phyloP scores from a whole-genome alignment of 2,329 filamentous ascomycete genomes.

The Ascochyta pisi region DNA sequence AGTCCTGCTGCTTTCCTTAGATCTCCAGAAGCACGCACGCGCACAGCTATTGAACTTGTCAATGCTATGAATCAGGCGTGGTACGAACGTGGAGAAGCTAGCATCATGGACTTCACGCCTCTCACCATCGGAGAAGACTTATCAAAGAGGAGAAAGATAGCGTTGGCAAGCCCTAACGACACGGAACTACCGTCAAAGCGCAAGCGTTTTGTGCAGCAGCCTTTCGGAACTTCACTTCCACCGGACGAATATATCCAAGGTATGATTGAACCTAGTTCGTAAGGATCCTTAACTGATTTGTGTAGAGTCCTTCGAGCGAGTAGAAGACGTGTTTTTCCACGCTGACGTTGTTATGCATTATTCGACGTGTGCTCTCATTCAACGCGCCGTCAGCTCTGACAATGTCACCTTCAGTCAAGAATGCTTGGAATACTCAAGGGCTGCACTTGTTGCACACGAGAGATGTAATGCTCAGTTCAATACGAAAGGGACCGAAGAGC shows the following conservation, averaged over 20 bases:
- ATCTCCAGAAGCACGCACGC: constrained; percentile 34
- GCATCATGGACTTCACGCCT: constrained; percentile 14
- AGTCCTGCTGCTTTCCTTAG: constrained; percentile 44
- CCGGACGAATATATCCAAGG: constrained; percentile 22
- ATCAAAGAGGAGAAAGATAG: constrained; percentile 9
- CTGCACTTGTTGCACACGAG: constrained; percentile 41
- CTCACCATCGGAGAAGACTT: background rate
- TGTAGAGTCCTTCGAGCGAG: constrained; percentile 22
- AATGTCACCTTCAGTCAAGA: constrained; percentile 41
- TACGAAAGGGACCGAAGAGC: constrained; percentile 38
- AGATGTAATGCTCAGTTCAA: constrained; percentile 41
- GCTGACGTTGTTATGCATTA: constrained; percentile 44
- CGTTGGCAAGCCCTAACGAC: constrained; percentile 26
- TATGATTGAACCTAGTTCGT: background rate
- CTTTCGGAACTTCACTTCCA: constrained; percentile 1
- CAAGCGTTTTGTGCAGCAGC: constrained; percentile 17
- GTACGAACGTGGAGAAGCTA: constrained; percentile 38
- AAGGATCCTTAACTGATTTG: background rate
- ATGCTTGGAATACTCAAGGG: constrained; percentile 42
- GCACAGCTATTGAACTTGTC: constrained; percentile 36
- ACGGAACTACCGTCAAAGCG: constrained; percentile 36
- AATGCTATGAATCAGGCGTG: constrained; percentile 37
- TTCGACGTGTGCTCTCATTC: constrained; percentile 42
- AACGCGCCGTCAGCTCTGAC: constrained; percentile 41
- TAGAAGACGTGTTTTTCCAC: constrained; percentile 44